Base-by-base conservation (phyloP, 1,139 yeast genomes). In the Blastobotrys aristatus region DNA sequence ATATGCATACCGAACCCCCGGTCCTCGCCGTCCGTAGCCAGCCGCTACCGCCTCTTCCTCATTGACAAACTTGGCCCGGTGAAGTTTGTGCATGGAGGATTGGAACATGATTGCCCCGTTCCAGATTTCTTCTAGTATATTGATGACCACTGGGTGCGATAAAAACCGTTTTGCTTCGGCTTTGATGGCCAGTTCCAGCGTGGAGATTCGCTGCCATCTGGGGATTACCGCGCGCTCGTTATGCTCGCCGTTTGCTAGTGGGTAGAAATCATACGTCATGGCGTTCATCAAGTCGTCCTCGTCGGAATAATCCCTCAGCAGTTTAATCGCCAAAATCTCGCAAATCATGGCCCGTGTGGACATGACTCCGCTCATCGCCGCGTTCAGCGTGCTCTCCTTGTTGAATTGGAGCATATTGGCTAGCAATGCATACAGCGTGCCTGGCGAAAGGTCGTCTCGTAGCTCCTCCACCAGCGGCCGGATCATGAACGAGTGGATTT, bases 101-200 rank as follows among this genome's bases (percentile, higher is more conserved):
- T 68, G 67, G 45, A 68, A 66, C 59, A 69, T 66, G 36, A 69
- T 59, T 2, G 65, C 77, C 1, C 84, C 84, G 52, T 75, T 73
- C 71, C 81, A 79, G 41, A 80, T 73, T 46, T 75, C 71, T 44
- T 75, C 75, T 46, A 79, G 60, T 1, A 77, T 74, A 32, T 73
- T 70, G 2, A 74, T 70, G 3, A 79, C 73, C 16, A 76, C 70
- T 0, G 84, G 84, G 57, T 79, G 82, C 1, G 81, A 73, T 44
- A 79, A 64, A 51, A 79, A 76, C 53, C 68, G 68, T 55, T 79
- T 79, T 2, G 82, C 76, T 51, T 76, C 75, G 16, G 80, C 72
- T 45, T 77, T 66, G 38, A 79, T 74, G 13, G 81, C 75, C 40
- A 79, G 63, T 56, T 79, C 84, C 43, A 79, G 62, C 0, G 83